Evolutionary conservation across 2,329 filamentous ascomycete genomes (phyloP).

Genomic region (Huntiella savannae): DNA sequence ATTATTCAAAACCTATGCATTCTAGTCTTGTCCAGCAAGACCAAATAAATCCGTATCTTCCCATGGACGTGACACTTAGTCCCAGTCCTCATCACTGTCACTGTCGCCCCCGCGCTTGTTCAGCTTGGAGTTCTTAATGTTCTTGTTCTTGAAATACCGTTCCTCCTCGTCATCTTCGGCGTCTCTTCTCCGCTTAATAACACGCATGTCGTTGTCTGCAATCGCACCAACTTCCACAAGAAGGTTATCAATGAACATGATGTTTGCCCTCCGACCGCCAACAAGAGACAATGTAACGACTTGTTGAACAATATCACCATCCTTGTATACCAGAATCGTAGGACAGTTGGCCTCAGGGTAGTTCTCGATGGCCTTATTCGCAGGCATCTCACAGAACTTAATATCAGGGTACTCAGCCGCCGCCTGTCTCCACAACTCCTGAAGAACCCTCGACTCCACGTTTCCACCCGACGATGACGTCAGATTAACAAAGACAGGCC

Average conservation of each 20-base stretch:
- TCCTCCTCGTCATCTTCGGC: conserved; percentile 44
- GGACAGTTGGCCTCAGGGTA: conserved; percentile 93
- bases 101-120: conserved; percentile 22
- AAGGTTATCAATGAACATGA: conserved; percentile 61
- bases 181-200: conserved; percentile 41
- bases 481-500: conserved; percentile 57
- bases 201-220: conserved; percentile 56
- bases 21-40: conserved; percentile 7
- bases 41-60: not conserved
- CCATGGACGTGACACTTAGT: conserved; percentile 22
- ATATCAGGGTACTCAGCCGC: conserved; percentile 77
- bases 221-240: conserved; percentile 70
- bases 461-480: conserved; percentile 64
- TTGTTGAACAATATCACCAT: conserved; percentile 82
- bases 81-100: conserved; percentile 42
- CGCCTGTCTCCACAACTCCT: conserved; percentile 69
- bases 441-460: conserved; percentile 64
- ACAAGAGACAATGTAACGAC: conserved; percentile 74
- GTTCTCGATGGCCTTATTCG: conserved; percentile 82
- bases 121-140: conserved; percentile 31
- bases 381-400: conserved; percentile 94
- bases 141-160: conserved; percentile 25
- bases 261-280: conserved; percentile 49
- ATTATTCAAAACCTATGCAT: not conserved
- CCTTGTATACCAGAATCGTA: conserved; percentile 79